Base-by-base conservation (phyloP, 768 basidiomycete species). In the Rhizopogon sp. region DNA sequence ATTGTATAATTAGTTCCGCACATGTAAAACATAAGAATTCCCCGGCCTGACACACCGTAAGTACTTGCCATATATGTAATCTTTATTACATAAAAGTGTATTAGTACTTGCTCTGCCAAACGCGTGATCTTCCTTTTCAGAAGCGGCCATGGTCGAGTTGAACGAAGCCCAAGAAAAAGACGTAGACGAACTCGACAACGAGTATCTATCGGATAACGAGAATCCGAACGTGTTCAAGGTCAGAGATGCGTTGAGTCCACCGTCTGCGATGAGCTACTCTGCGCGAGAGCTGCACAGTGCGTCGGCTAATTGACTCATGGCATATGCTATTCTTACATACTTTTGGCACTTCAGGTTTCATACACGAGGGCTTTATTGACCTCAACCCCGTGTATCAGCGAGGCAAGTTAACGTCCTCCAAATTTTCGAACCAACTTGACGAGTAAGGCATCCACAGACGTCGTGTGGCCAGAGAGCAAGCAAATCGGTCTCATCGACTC, bases 381-480 rank as follows among this genome's bases (percentile, higher is more conserved):
- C 70, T 91, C 25, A 79, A 82, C 51, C 88, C 89, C 0, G 70
- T 80, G 17, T 90, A 89, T 64, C 88, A 90, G 64, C 74, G 88
- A 76, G 88, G 87, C 83, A 52, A 54, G 74, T 61, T 1, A 39
- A 22, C 43, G 1, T 1, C 25, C 7, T 3, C 16, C 1, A 54
- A 40, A 42, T 17, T 35, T 8, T 11, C 25, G 22, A 16, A 35
- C 31, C 3, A 7, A 49, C 53, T 50, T 47, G 2, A 52, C 22
- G 52, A 39, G 44, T 29, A 22, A 20, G 13, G 20, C 49, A 28
- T 20, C 7, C 50, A 16, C 43, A 91, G 90, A 87, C 54, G 75
- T 92, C 17, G 90, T 92, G 2, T 92, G 90, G 90, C 76, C 85
- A 0, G 78, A 80, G 52, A 65, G 66, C 43, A 90, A 90, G 61